Percentiles rank a stretch among this genome's conserved stretches.
Evolutionary conservation across 2,329 filamentous ascomycete genomes (phyloP).

Genomic region (Fusarium annulatum): DNA sequence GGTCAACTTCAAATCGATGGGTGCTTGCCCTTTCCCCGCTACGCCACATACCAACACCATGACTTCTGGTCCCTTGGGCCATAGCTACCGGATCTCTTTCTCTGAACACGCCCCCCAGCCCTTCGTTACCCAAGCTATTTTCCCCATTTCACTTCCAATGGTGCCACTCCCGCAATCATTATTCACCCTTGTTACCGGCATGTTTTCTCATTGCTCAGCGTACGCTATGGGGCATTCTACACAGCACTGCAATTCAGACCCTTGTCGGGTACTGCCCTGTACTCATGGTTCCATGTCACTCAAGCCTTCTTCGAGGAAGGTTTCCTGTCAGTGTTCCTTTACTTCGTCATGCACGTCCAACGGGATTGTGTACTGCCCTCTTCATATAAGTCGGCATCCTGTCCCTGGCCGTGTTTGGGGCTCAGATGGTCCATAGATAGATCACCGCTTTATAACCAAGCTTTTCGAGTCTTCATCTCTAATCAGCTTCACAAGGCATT

Average conservation of each 20-base stretch:
- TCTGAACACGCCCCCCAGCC: slow-evolving; percentile 29
- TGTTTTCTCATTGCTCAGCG: slow-evolving; percentile 42
- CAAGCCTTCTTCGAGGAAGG: slow-evolving; percentile 43
- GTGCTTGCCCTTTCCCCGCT: slow-evolving; percentile 45
- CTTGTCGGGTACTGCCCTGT: slow-evolving; percentile 41
- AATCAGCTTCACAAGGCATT: slow-evolving; percentile 35
- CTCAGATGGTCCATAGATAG: slow-evolving; percentile 48
- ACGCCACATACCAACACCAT: slow-evolving; percentile 46
- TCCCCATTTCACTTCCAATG: slow-evolving; percentile 37
- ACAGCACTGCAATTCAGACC: slow-evolving; percentile 40
- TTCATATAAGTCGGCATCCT: slow-evolving; percentile 49
- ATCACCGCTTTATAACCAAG: slow-evolving; percentile 40
- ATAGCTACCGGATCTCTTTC: slow-evolving; percentile 38
- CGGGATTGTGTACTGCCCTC: slow-evolving; percentile 42
- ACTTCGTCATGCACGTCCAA: slow-evolving; percentile 47
- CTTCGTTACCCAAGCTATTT: slow-evolving; percentile 28
- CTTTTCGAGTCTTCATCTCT: slow-evolving; percentile 38
- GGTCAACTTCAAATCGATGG: slow-evolving; percentile 44
- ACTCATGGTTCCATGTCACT: slow-evolving; percentile 43
- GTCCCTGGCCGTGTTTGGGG: slow-evolving; percentile 46
- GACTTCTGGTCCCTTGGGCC: slow-evolving; percentile 41
- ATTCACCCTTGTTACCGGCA: slow-evolving; percentile 37
- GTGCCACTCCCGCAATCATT: slow-evolving; percentile 45
- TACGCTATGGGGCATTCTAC: slow-evolving; percentile 33
- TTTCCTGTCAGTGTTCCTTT: slow-evolving; percentile 43